Conservation (phyloP, 176 grass and related monocot genomes). For the Aegilops longissima region DNA sequence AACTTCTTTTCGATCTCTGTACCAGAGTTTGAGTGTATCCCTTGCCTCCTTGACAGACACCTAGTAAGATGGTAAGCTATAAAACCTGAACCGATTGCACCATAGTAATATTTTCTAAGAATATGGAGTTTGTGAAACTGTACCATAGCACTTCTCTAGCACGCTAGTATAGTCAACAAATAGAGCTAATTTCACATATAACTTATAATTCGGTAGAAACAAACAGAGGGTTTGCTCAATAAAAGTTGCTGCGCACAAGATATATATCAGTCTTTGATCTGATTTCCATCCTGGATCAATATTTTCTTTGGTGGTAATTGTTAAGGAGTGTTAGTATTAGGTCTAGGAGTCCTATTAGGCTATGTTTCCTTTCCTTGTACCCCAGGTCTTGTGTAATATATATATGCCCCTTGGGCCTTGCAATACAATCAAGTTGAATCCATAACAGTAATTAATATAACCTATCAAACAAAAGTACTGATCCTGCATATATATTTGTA, state of each 20-base stretch:
- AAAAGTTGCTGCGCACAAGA: not conserved
- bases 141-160: not conserved
- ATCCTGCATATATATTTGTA: not conserved
- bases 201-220: not conserved
- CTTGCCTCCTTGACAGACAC: slow-evolving; percentile 81
- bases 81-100: not conserved
- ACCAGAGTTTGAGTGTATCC: slow-evolving; percentile 80
- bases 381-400: too few relatives aligned
- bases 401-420: too few relatives aligned
- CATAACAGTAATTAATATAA: too few relatives aligned
- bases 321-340: not conserved
- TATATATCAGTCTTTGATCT: not conserved
- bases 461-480: not conserved
- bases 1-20: slow-evolving; percentile 81
- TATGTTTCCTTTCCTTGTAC: too few relatives aligned
- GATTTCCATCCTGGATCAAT: not conserved
- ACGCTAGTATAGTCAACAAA: not conserved
- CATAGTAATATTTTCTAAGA: not conserved
- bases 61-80: slow-evolving; percentile 42
- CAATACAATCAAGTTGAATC: too few relatives aligned
- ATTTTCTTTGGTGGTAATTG: not conserved
- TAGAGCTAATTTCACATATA: not conserved
- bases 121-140: not conserved
- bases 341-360: too few relatives aligned
- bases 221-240: not conserved